Evolutionary conservation across 2,329 filamentous ascomycete species (phyloP), one percentile per base, ranked within the genome.

Genomic region (Ramularia collo-cygni): DNA sequence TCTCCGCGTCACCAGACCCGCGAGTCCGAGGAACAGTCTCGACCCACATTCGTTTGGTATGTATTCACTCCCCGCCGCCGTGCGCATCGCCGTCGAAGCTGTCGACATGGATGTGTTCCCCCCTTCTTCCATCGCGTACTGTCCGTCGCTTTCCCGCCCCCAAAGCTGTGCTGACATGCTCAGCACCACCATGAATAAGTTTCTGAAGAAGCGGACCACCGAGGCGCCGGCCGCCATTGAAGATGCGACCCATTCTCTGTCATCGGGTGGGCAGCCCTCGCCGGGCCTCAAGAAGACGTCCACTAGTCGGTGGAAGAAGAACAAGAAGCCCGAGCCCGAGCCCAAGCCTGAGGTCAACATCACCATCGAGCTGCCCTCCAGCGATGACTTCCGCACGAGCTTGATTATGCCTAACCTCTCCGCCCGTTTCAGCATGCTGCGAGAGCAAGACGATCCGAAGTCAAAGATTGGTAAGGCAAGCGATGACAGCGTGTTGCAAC

Each of bases 361-460:
- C 9, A 63, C 79, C 2, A 70, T 70, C 9, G 89, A 79, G 1
- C 70, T 98, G 2, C 92, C 92, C 1, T 74, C 88, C 0, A 81
- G 70, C 33, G 87, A 96, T 63, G 83, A 96, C 58, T 96, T 98
- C 64, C 79, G 92, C 42, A 98, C 92, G 3, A 96, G 92, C 70
- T 69, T 98, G 43, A 72, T 98, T 47, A 94, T 98, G 90, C 89
- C 87, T 1, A 90, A 89, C 29, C 74, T 98, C 4, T 96, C 90
- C 0, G 87, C 89, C 9, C 81, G 92, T 5, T 98, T 98, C 63
- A 96, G 90, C 53, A 96, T 96, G 90, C 70, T 96, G 21, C 75
- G 87, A 55, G 90, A 95, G 63, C 90, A 95, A 61, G 89, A 95
- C 60, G 88, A 95, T 56, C 90, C 90, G 1, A 82, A 71, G 47